phyloP scores from a whole-genome alignment of 2,329 filamentous ascomycete species.

The Myriosclerotinia duriaeana region DNA sequence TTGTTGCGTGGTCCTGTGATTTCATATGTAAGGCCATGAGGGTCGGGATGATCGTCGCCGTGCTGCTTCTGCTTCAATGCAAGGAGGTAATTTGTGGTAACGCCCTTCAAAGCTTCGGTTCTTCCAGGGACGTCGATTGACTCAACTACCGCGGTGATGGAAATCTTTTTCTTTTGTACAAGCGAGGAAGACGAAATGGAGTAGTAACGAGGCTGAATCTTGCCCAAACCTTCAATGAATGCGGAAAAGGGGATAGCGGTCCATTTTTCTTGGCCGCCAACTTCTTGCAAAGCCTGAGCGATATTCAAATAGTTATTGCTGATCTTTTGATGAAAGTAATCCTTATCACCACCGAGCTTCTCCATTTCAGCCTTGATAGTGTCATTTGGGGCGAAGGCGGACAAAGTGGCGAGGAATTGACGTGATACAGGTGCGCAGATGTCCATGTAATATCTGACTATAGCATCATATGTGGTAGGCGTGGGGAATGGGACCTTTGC shows the following conservation, averaged over 20 bases:
- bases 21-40: conserved; percentile 81
- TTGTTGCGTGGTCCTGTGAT: conserved; percentile 91
- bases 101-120: conserved; percentile 79
- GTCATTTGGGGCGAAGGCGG: conserved; percentile 86
- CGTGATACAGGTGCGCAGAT: conserved; percentile 93
- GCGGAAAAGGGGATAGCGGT: conserved; percentile 86
- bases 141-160: conserved; percentile 93
- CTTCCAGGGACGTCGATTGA: conserved; percentile 75
- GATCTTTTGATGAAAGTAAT: conserved; percentile 89
- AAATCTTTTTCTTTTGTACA: conserved; percentile 91
- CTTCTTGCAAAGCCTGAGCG: conserved; percentile 73
- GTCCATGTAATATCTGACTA: conserved; percentile 93
- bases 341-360: conserved; percentile 87
- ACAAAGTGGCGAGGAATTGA: conserved; percentile 85
- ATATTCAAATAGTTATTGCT: conserved; percentile 83
- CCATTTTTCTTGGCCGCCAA: conserved; percentile 76
- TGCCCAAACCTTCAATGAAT: conserved; percentile 88
- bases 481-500: conserved; percentile 97
- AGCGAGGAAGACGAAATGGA: conserved; percentile 97
- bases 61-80: conserved; percentile 97
- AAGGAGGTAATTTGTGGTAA: conserved; percentile 94
- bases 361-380: conserved; percentile 82
- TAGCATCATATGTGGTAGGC: conserved; percentile 93
- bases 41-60: conserved; percentile 75
- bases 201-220: conserved; percentile 97